These are phyloP conservation scores for Monosporascus sp. DNA, from an alignment of 2,329 filamentous ascomycete genomes.

Conservation along the genomic window DNA sequence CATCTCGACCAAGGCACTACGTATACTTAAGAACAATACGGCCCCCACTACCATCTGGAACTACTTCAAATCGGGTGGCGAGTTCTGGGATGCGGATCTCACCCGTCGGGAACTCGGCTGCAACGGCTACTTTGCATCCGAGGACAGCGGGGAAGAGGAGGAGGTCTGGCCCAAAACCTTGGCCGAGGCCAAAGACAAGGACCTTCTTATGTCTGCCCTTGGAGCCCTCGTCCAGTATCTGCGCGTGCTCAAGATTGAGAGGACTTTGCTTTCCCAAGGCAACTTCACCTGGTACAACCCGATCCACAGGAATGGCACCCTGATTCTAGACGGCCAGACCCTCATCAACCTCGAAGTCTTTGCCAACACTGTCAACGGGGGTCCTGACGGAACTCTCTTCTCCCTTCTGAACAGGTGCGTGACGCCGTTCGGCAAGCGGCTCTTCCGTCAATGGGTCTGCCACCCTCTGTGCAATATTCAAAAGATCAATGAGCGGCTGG, in stretches of 20 bases:
- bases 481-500: conserved; percentile 84
- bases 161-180: conserved; percentile 73
- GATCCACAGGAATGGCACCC: conserved; percentile 81
- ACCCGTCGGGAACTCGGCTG: conserved; percentile 76
- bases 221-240: conserved; percentile 88
- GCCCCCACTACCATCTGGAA: conserved; percentile 94
- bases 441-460: conserved; percentile 96
- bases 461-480: conserved; percentile 83
- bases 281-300: conserved; percentile 92
- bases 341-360: conserved; percentile 98
- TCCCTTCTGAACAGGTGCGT: conserved; percentile 87
- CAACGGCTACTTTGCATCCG: conserved; percentile 70
- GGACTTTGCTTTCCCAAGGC: conserved; percentile 78
- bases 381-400: conserved; percentile 82
- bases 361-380: conserved; percentile 84
- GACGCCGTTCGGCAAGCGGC: conserved; percentile 92
- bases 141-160: conserved; percentile 47
- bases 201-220: conserved; percentile 83
- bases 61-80: conserved; percentile 75
- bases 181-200: conserved; percentile 67
- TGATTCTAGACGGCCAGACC: conserved; percentile 92
- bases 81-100: conserved; percentile 87
- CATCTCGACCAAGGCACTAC: conserved; percentile 80
- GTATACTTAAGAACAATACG: conserved; percentile 95
- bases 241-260: conserved; percentile 80